Conservation (phyloP, 208 protist species). For the Plasmodiophora brassicae region DNA sequence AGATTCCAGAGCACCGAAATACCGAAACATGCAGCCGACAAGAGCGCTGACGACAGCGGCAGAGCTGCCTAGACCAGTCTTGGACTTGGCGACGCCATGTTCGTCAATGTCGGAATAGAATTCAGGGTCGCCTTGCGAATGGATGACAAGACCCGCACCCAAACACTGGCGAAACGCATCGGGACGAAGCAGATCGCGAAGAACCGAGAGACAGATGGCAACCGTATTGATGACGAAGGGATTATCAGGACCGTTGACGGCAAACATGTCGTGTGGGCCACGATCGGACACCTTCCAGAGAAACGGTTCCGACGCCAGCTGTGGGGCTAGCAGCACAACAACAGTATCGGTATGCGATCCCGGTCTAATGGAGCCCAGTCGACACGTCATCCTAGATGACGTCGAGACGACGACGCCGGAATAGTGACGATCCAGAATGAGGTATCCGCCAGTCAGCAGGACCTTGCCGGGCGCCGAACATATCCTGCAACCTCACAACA, state of each 20-base stretch:
- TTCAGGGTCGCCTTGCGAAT: background rate
- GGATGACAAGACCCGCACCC: background rate
- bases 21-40: too few species aligned
- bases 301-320: background rate
- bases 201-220: background rate
- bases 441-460: background rate
- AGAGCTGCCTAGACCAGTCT: background rate
- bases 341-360: background rate
- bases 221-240: background rate
- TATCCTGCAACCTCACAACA: too few species aligned
- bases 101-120: background rate
- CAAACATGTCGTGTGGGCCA: background rate
- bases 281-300: background rate
- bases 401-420: background rate
- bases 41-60: background rate
- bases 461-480: slow-evolving; percentile 11
- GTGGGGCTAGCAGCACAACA: background rate
- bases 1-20: too few species aligned
- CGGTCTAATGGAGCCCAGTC: background rate
- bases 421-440: background rate
- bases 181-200: background rate
- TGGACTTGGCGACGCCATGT: background rate
- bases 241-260: background rate
- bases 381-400: background rate
- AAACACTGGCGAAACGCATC: background rate